Percentiles rank a stretch among this genome's conserved stretches.
Conservation (phyloP, 2,329 filamentous ascomycete genomes). For the Curvularia sp. region DNA sequence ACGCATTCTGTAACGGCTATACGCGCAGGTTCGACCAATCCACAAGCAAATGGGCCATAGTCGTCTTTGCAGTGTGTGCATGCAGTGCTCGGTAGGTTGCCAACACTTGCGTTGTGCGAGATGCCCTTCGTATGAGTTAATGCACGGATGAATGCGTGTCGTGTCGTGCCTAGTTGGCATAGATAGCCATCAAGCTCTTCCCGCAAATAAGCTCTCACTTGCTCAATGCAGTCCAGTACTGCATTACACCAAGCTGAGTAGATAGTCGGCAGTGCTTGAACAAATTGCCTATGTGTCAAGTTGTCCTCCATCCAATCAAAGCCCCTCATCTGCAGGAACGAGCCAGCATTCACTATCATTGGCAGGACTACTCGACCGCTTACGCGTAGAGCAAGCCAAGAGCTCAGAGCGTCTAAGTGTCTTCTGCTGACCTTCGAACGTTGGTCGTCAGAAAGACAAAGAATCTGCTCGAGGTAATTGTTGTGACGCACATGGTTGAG, state of each 20-base stretch:
- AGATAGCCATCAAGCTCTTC: no score
- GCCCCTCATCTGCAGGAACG: constrained; percentile 24
- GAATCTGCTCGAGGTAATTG: background rate
- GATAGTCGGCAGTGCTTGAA: constrained; percentile 18
- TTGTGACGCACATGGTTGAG: constrained; percentile 14
- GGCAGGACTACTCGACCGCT: constrained; percentile 17
- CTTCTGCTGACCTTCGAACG: background rate
- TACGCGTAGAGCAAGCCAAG: constrained; percentile 19
- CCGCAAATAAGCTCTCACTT: background rate
- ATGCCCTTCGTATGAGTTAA: no score
- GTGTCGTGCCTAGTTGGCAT: no score
- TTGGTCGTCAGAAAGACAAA: background rate
- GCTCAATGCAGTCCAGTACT: constrained; percentile 16
- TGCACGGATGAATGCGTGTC: no score
- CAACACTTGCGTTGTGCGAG: no score
- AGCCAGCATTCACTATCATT: constrained; percentile 20
- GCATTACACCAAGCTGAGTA: constrained; percentile 26
- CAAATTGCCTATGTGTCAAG: constrained; percentile 14
- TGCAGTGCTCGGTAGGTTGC: no score
- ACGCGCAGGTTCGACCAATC: constrained; percentile 17
- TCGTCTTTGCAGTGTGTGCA: no score
- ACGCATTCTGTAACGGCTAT: constrained; percentile 23
- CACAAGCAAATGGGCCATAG: constrained; percentile 2
- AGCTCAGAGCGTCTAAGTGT: constrained; percentile 9
- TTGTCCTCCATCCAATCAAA: constrained; percentile 27